Evolutionary conservation across 306 rosid species (phyloP), one percentile per base, ranked within the genome.

Genomic region (Quercus glauca): DNA sequence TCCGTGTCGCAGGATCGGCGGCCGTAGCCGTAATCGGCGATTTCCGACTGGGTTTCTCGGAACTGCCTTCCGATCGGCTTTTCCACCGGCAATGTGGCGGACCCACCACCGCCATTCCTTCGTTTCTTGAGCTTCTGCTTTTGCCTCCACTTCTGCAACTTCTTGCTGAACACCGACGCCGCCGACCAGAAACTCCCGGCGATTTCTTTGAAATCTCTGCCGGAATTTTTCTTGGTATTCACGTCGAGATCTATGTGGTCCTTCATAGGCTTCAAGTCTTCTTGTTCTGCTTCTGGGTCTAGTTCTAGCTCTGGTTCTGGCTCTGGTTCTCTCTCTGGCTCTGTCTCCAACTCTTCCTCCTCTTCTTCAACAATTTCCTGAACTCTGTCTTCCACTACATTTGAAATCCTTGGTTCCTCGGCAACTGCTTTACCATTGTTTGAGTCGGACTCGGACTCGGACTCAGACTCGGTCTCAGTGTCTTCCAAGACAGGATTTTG

Each of bases 151-250:
- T 95, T 93, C 93, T 95, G 99, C 31, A 93, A 79, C 79, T 93
- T 95, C 83, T 93, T 95, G 88, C 98, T 95, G 89, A 95, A 95
- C 7, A 95, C 99, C 5, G 99, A 95, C 9, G 99, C 99, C 0
- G 99, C 99, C 0, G 97, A 90, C 99, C 98, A 95, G 86, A 95
- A 95, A 65, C 99, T 95, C 2, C 98, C 98, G 0, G 98, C 98
- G 8, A 93, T 89, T 81, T 92, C 98, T 64, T 94, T 94, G 23
- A 94, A 88, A 73, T 94, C 98, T 21, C 98, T 87, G 12, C 91
- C 95, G 0, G 95, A 80, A 51, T 80, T 71, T 78, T 91, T 95
- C 88, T 92, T 95, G 1, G 90, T 79, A 58, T 92, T 95, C 0
- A 94, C 87, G 83, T 95, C 98, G 55, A 95, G 97, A 89, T 92